Base-by-base conservation (phyloP, 495 filamentous ascomycete genomes). In the Corynascus novoguineensis region DNA sequence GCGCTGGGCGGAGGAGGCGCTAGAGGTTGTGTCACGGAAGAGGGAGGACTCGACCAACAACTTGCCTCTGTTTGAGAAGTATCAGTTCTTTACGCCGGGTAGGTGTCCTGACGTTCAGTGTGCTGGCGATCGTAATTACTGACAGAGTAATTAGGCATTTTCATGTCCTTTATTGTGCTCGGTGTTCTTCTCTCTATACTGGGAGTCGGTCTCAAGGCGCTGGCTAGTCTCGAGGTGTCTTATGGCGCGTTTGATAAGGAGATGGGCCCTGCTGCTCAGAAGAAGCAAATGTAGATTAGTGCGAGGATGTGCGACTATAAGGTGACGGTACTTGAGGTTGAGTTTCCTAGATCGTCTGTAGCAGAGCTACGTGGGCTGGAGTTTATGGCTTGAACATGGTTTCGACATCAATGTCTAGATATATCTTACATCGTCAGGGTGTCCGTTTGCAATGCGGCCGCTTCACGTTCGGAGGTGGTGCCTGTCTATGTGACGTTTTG, bases 211-310 rank as follows among this genome's bases (percentile, higher is more conserved):
- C 75, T 97, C 48, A 80, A 65, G 53, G 90, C 88, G 21, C 73
- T 98, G 7, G 73, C 80, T 6, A 91, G 90, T 58, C 75, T 98
- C 35, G 75, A 96, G 70, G 88, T 97, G 12, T 84, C 87, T 10
- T 97, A 97, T 73, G 88, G 86, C 47, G 91, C 93, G 1, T 98
- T 98, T 69, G 91, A 95, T 66, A 96, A 93, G 79, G 92, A 97
- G 69, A 96, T 89, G 74, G 89, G 92, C 0, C 86, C 90, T 44
- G 77, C 81, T 31, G 88, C 83, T 53, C 88, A 95, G 73, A 95
- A 88, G 81, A 95, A 95, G 76, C 81, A 87, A 68, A 78, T 86
- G 74, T 81, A 74, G 41, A 50, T 5, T 40, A 42, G 34, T 11
- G n/a, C n/a, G n/a, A n/a, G n/a, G n/a, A n/a, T n/a, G 55, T 31